A percentile compares a stretch with the other conserved stretches of the same genome.
Conservation (phyloP, 352 stramenopile genomes). For the Pythium coloratum region DNA sequence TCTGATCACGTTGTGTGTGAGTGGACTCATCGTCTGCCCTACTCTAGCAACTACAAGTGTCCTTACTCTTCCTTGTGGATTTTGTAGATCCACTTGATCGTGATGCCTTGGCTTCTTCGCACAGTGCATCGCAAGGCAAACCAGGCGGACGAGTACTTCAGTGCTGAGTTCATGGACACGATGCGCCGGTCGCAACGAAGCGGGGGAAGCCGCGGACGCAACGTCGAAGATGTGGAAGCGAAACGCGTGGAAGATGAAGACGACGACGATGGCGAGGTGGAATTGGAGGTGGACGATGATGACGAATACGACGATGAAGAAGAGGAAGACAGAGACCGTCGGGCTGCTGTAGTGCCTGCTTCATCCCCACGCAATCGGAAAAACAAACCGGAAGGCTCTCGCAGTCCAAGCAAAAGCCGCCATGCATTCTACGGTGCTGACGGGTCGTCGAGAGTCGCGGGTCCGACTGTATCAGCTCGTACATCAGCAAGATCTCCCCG, state of each 20-base stretch:
- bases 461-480: not conserved
- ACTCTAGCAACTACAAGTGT: not conserved
- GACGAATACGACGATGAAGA: constrained; percentile 30
- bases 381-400: not conserved
- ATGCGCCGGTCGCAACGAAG: constrained; percentile 29
- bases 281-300: constrained; percentile 20
- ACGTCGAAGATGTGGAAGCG: not conserved
- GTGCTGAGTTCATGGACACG: constrained; percentile 62
- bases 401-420: constrained; percentile 26
- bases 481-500: constrained; percentile 15
- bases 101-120: constrained; percentile 58
- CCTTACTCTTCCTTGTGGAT: not conserved
- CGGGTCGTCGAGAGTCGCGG: constrained; percentile 30
- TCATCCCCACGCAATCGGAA: constrained; percentile 17
- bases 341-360: constrained; percentile 20
- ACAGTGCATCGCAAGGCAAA: constrained; percentile 70
- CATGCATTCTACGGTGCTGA: constrained; percentile 47
- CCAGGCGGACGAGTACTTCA: constrained; percentile 68
- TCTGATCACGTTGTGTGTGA: constrained; percentile 53
- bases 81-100: constrained; percentile 55
- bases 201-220: constrained; percentile 8
- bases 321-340: constrained; percentile 9
- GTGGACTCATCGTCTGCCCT: constrained; percentile 12
- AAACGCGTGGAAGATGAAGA: constrained; percentile 12
- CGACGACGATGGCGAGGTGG: constrained; percentile 8